Evolutionary conservation across 2,329 filamentous ascomycete genomes (phyloP), one percentile per base, ranked within the genome.

Genomic region (Cyphellophora attinorum): DNA sequence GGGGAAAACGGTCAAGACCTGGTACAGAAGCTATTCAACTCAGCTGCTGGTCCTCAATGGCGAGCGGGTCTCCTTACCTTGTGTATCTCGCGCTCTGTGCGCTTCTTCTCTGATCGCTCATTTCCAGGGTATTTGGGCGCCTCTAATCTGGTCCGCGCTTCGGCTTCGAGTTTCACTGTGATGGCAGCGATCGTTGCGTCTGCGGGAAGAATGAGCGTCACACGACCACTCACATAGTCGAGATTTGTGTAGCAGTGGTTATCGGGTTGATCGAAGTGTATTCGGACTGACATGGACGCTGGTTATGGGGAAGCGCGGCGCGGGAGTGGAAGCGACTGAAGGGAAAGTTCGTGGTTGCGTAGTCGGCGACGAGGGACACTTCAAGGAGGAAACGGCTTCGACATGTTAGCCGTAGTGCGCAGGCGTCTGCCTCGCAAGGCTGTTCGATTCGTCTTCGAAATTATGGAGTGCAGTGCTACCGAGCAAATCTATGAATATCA

Each of bases 131-230:
- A 45, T 53, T 59, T 41, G 53, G 56, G 45, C 11, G 56, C 59
- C 2, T 56, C 54, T 11, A 68, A 54, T 27, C 63, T 53, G 15
- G 64, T 64, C 21, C 57, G 58, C 47, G 63, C 67, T 44, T 68
- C 65, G 14, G 62, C 64, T 41, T 68, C 64, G 17, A 68, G 48
- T 46, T 68, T 68, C 31, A 68, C 65, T 27, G 59, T 59, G 23
- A 68, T 62, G 4, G 56, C 56, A 27, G 59, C 56, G 33, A 68
- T 59, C 5, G 63, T 50, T 10, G 65, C 55, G 47, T 65, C 61
- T 1, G 53, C 54, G 1, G 51, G 48, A 5, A 68, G 52, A 31
- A 54, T 48, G 27, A 68, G 48, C n/a, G 64, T 46, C 13, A 66
- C 62, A 28, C 52, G 62, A 18, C 65, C 65, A 2, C 58, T 56